These are phyloP conservation scores for Hippophae tibetana DNA, from an alignment of 306 rosid species.

Conservation along the genomic window DNA sequence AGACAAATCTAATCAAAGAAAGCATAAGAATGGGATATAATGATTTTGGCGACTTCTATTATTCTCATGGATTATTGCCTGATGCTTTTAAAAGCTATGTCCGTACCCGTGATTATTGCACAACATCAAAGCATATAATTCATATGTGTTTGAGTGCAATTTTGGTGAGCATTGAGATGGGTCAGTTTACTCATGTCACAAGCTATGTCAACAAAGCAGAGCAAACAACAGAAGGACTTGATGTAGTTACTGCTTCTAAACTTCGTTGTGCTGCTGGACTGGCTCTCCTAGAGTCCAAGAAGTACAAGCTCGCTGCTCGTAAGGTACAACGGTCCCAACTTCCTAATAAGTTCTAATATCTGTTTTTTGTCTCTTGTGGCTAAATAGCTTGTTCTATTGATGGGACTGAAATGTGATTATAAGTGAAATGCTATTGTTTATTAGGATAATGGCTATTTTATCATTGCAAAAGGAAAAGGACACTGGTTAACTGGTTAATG, in stretches of 20 bases:
- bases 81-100: constrained; percentile 90
- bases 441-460: too few species aligned
- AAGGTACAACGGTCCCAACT: constrained; percentile 44
- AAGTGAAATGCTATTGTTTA: too few species aligned
- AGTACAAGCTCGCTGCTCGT: constrained; percentile 97
- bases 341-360: not conserved
- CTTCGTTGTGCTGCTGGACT: constrained; percentile 90
- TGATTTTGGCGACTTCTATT: constrained; percentile 94
- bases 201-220: constrained; percentile 93
- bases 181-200: constrained; percentile 87
- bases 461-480: not conserved
- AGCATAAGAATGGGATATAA: constrained; percentile 99
- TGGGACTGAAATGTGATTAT: too few species aligned
- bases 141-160: constrained; percentile 94
- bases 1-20: constrained; percentile 98
- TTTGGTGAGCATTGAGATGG: constrained; percentile 97
- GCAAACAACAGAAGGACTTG: constrained; percentile 62
- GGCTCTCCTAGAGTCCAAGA: constrained; percentile 88
- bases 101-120: constrained; percentile 97
- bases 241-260: constrained; percentile 41
- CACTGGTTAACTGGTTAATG: not conserved
- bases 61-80: constrained; percentile 78
- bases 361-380: not conserved
- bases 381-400: too few species aligned
- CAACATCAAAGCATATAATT: constrained; percentile 81